phyloP scores from a whole-genome alignment of 495 filamentous ascomycete genomes.

The Podospora anserina region DNA sequence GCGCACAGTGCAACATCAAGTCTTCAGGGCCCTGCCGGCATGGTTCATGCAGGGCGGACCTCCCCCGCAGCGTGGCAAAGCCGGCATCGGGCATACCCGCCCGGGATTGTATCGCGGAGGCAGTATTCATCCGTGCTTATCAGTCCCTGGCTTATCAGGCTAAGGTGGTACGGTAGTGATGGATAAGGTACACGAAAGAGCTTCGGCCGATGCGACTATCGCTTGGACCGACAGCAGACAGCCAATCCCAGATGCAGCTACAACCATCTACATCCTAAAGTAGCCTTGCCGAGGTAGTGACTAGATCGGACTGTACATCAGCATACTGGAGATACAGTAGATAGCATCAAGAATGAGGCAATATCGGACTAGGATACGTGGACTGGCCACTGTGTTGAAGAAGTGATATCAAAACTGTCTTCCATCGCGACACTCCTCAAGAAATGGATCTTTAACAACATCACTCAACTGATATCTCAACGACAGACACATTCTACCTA shows the following conservation, averaged over 20 bases:
- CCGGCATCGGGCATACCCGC: not conserved
- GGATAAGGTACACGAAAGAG: not conserved
- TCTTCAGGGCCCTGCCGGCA: not conserved
- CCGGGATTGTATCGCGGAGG: not conserved
- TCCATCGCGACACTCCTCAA: not conserved
- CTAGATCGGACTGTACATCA: not conserved
- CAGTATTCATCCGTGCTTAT: not conserved
- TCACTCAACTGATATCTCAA: not conserved
- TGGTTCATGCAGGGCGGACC: not conserved
- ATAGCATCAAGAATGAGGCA: not conserved
- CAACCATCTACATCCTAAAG: not conserved
- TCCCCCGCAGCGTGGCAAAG: not conserved
- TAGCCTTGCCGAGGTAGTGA: not conserved
- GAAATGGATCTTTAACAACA: not conserved
- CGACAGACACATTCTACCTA: too few relatives aligned
- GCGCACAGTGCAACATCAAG: too few relatives aligned
- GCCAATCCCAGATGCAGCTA: not conserved
- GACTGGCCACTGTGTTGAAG: not conserved
- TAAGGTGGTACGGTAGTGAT: not conserved
- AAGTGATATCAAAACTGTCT: not conserved
- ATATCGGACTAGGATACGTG: not conserved
- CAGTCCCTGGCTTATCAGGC: not conserved
- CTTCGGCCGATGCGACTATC: not conserved
- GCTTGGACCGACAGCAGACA: not conserved
- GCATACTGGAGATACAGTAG: not conserved